phyloP scores from a whole-genome alignment of 176 grass and related monocot species.

The Saccharum officinarum region DNA sequence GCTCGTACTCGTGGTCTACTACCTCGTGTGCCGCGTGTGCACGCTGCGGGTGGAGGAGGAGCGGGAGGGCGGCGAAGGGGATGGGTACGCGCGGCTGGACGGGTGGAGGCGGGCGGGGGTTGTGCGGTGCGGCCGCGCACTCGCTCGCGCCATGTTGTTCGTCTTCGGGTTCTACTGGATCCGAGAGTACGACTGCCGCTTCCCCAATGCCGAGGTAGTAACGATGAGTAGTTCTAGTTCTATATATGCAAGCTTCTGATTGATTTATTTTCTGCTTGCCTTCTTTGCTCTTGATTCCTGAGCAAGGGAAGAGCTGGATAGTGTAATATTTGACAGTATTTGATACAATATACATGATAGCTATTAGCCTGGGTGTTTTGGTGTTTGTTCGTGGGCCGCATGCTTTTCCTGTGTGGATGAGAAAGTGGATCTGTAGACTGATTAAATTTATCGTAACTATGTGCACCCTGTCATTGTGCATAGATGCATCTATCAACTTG shows the following conservation, averaged over 20 bases:
- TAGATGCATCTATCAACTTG: neutral
- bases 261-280: slow-evolving; percentile 7
- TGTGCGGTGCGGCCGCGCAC: slow-evolving; percentile 54
- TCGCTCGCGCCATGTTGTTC: slow-evolving; percentile 74
- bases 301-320: neutral
- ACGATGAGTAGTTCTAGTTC: neutral
- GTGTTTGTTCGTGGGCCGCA: neutral
- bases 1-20: slow-evolving; percentile 66
- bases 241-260: neutral
- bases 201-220: slow-evolving; percentile 37
- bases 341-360: neutral
- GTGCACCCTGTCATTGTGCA: neutral
- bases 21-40: slow-evolving; percentile 74
- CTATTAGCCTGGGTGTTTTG: slow-evolving; percentile 7
- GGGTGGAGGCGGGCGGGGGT: slow-evolving; percentile 59
- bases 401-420: neutral
- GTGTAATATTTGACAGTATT: neutral
- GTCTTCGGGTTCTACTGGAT: slow-evolving; percentile 96
- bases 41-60: slow-evolving; percentile 55
- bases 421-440: neutral
- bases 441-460: neutral
- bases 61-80: slow-evolving; percentile 45
- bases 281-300: slow-evolving; percentile 19
- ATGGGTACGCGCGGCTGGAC: slow-evolving; percentile 54
- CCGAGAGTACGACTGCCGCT: slow-evolving; percentile 42